phyloP scores from a whole-genome alignment of 73 alveolate species.

The Symbiodinium pilosum region DNA sequence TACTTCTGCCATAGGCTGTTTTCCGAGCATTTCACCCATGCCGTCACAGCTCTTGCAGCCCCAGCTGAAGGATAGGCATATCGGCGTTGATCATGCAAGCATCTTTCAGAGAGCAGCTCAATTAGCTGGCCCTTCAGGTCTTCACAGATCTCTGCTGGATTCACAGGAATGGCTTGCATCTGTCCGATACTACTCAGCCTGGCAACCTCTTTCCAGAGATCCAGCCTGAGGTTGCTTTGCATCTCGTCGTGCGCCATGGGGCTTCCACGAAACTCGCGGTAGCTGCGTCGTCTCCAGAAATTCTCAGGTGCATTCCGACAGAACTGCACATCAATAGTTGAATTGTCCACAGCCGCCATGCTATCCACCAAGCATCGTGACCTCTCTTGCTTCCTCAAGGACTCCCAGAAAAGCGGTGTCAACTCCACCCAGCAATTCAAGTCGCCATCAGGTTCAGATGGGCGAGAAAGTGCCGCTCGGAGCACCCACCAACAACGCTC shows the following conservation, averaged over 20 bases:
- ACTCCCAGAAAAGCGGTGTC: background rate
- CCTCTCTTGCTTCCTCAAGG: background rate
- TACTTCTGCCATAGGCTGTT: background rate
- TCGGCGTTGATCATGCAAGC: background rate
- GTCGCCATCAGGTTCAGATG: background rate
- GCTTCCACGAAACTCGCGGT: background rate
- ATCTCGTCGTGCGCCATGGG: background rate
- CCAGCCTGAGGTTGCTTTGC: background rate
- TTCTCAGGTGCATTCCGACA: background rate
- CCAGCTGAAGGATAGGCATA: conserved; percentile 27
- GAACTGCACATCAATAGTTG: background rate
- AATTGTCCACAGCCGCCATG: background rate
- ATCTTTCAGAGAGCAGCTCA: background rate
- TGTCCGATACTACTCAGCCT: too few relatives aligned
- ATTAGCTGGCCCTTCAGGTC: background rate
- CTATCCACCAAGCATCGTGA: background rate
- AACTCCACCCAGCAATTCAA: conserved; percentile 1
- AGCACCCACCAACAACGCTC: background rate
- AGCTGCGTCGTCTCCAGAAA: background rate
- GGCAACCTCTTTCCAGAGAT: background rate
- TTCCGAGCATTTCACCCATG: background rate
- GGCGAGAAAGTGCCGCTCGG: background rate
- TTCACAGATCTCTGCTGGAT: background rate
- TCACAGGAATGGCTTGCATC: background rate
- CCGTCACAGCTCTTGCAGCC: background rate